A percentile compares a stretch with the other conserved stretches of the same genome.
Evolutionary conservation across 1,284 basidiomycete genomes (phyloP).

Genomic region (Puccinia polysora): DNA sequence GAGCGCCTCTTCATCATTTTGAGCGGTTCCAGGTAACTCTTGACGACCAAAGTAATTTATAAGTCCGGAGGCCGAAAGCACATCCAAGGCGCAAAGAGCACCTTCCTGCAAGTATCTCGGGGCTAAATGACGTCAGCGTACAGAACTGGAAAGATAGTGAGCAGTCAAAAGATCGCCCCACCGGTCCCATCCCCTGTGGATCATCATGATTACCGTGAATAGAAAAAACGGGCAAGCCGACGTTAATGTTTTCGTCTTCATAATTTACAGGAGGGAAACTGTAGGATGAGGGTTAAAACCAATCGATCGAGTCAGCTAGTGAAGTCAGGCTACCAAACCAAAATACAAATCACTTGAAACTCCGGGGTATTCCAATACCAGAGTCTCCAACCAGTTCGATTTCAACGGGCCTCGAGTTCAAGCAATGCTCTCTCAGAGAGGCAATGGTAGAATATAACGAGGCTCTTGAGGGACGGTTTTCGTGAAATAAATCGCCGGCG

Average conservation of each 20-base stretch:
- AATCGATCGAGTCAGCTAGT: background rate
- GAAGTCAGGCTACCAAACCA: background rate
- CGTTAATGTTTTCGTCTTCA: constrained; percentile 91
- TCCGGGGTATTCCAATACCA: constrained; percentile 67
- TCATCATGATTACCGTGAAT: constrained; percentile 99
- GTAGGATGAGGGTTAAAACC: background rate
- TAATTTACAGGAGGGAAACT: constrained; percentile 97
- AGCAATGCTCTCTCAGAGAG: constrained; percentile 79
- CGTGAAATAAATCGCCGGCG: constrained; percentile 94
- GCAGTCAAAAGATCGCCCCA: too few relatives aligned
- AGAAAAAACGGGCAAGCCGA: constrained; percentile 91
- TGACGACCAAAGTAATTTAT: constrained; percentile 95
- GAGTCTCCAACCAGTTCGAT: constrained; percentile 89
- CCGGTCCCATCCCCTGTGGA: constrained; percentile 88
- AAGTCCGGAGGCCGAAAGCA: constrained; percentile 86
- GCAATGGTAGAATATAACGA: constrained; percentile 83
- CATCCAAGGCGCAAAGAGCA: constrained; percentile 87
- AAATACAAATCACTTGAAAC: constrained; percentile 66
- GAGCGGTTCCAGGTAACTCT: constrained; percentile 57
- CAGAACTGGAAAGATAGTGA: too few relatives aligned
- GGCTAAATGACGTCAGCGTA: too few relatives aligned
- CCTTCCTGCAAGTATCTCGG: constrained; percentile 66
- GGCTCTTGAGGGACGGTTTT: constrained; percentile 87
- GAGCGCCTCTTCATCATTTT: constrained; percentile 61
- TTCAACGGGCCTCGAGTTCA: constrained; percentile 79